Evolutionary conservation across 805 yeast genomes (phyloP).

Genomic region (Candida argentea): DNA sequence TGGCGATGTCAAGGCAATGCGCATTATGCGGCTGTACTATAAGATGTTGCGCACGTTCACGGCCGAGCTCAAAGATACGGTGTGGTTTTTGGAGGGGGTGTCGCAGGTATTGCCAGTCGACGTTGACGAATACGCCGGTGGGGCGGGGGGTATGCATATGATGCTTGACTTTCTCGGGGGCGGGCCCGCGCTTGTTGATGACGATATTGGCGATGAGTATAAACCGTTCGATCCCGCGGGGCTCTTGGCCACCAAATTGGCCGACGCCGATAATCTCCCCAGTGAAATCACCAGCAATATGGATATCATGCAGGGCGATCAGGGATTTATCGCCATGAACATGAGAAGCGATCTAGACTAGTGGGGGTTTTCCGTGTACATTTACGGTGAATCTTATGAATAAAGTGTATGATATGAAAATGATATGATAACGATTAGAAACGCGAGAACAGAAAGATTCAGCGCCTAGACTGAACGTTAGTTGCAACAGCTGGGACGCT

Average conservation of each 20-base stretch:
- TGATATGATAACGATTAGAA: too few species aligned
- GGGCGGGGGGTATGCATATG: conserved; percentile 85
- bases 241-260: conserved; percentile 34
- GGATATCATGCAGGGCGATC: conserved; percentile 42
- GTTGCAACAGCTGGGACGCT: too few species aligned
- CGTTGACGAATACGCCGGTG: conserved; percentile 83
- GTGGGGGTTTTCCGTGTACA: too few species aligned
- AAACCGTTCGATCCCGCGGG: conserved; percentile 35
- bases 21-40: conserved; percentile 85
- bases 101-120: conserved; percentile 82
- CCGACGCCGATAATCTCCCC: conserved; percentile 47
- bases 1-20: conserved; percentile 81
- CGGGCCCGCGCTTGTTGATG: conserved; percentile 31
- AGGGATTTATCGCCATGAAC: conserved; percentile 28
- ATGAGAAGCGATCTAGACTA: too few species aligned
- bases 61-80: conserved; percentile 76
- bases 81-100: conserved; percentile 92
- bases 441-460: too few species aligned
- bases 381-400: too few species aligned
- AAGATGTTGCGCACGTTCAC: conserved; percentile 72
- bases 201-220: conserved; percentile 30
- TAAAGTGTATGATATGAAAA: too few species aligned
- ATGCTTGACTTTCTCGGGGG: conserved; percentile 83
- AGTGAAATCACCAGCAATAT: conserved; percentile 43
- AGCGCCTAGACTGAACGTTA: too few species aligned